These are phyloP conservation scores for Artemisia argyi DNA, from an alignment of 129 eudicot genomes.

Conservation along the genomic window DNA sequence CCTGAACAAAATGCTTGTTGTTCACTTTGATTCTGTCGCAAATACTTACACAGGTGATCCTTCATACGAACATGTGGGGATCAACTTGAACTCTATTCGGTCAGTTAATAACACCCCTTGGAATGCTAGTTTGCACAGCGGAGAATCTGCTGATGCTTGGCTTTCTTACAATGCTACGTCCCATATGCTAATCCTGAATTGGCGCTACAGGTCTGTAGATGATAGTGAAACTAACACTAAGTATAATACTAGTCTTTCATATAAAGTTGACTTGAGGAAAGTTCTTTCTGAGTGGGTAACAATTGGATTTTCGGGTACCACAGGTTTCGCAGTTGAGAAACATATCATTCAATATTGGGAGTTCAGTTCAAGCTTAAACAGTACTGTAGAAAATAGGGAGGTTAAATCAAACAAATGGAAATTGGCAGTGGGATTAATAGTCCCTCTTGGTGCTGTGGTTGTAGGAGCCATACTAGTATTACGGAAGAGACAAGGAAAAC, in stretches of 20 bases:
- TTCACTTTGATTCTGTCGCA: slow-evolving; percentile 50
- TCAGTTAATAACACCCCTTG: slow-evolving; percentile 27
- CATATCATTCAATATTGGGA: slow-evolving; percentile 39
- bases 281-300: slow-evolving; percentile 37
- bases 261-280: slow-evolving; percentile 35
- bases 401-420: slow-evolving; percentile 21
- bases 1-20: slow-evolving; percentile 31
- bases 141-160: slow-evolving; percentile 38
- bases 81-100: slow-evolving; percentile 37
- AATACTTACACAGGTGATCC: slow-evolving; percentile 43
- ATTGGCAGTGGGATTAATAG: slow-evolving; percentile 27
- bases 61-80: slow-evolving; percentile 41
- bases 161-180: slow-evolving; percentile 40
- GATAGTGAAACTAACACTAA: slow-evolving; percentile 3
- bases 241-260: slow-evolving; percentile 32
- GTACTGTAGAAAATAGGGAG: not conserved
- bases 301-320: slow-evolving; percentile 54
- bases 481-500: no score
- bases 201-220: slow-evolving; percentile 34
- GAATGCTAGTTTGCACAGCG: slow-evolving; percentile 50
- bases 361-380: slow-evolving; percentile 36
- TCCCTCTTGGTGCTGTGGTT: not conserved
- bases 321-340: slow-evolving; percentile 30
- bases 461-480: no score
- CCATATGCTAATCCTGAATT: slow-evolving; percentile 28